Evolutionary conservation across 73 alveolate species (phyloP), one percentile per base, ranked within the genome.

Genomic region (Strombidium stylifer): DNA sequence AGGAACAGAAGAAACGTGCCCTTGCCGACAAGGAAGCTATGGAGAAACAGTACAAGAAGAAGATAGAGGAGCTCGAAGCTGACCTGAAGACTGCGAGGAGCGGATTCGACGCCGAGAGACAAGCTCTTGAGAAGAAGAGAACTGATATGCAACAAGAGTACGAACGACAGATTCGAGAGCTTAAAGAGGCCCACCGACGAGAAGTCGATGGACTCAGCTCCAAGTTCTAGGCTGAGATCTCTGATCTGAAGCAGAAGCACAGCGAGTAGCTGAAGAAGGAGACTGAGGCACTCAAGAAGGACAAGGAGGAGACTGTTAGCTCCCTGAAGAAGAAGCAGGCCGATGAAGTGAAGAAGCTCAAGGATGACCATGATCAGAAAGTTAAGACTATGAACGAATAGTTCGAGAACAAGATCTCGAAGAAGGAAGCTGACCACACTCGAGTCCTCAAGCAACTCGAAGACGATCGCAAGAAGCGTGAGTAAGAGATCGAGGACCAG

Each of bases 41-140:
- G 15, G 32, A 60, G 36, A 32, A 16, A 28, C 60, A 59, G 46
- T 36, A 26, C 52, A 11, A 66, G 34, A 16, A 37, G 2, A 42
- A 35, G 50, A 58, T 73, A 18, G 53, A 50, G 2, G 71, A 62
- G 6, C 61, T 75, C 1, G 69, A 62, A n/a, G n/a, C n/a, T n/a
- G n/a, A n/a, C n/a, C n/a, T n/a, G n/a, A n/a, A n/a, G n/a, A n/a
- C n/a, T n/a, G n/a, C n/a, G n/a, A n/a, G n/a, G 27, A 53, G 28
- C 51, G 28, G 49, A 53, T 19, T 53, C 35, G 61, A 41, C 7
- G 69, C 56, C 5, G 12, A 57, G n/a, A 32, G 58, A 23, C 15
- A 8, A 0, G 19, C 41, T 25, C 16, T 19, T 3, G 75, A 55
- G 26, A 47, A 61, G 34, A 64, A 71, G 25, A 26, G 18, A 48